These are phyloP conservation scores for Aspergillus floridensis DNA, from an alignment of 2,329 filamentous ascomycete species.

Conservation along the genomic window DNA sequence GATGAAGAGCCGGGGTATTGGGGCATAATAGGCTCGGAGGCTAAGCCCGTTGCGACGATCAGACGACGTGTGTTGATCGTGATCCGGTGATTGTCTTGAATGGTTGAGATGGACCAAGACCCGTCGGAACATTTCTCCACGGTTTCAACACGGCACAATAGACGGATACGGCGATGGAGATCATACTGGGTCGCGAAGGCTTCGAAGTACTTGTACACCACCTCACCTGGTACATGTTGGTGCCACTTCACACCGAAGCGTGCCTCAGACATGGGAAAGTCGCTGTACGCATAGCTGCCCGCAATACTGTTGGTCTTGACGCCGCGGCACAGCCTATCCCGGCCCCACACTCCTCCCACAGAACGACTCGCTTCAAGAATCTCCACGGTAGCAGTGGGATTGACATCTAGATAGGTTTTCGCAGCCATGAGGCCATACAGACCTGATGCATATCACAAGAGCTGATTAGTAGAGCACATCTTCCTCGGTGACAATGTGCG, in stretches of 20 bases:
- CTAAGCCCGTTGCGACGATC: constrained; percentile 57
- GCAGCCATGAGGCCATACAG: constrained; percentile 56
- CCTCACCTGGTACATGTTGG: constrained; percentile 55
- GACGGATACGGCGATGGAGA: constrained; percentile 30
- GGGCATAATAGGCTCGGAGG: constrained; percentile 54
- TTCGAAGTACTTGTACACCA: constrained; percentile 54
- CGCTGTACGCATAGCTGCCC: constrained; percentile 66
- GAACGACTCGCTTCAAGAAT: constrained; percentile 56
- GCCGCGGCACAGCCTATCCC: constrained; percentile 60
- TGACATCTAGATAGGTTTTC: constrained; percentile 56
- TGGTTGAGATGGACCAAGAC: constrained; percentile 11
- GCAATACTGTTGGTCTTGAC: constrained; percentile 68
- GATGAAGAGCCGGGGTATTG: constrained; percentile 45
- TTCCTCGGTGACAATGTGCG: neutral
- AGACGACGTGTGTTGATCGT: constrained; percentile 42
- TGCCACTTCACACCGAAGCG: constrained; percentile 45
- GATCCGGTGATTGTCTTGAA: neutral
- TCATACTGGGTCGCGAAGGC: constrained; percentile 53
- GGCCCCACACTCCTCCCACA: constrained; percentile 65
- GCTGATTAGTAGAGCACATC: neutral
- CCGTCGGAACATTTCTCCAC: constrained; percentile 19
- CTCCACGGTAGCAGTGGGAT: constrained; percentile 53
- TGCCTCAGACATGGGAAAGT: constrained; percentile 62
- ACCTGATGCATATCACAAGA: constrained; percentile 24
- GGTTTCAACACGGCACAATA: neutral